Evolutionary conservation across 2,329 filamentous ascomycete species (phyloP), one percentile per base, ranked within the genome.

Genomic region (Beauveria scarabaeidicola): DNA sequence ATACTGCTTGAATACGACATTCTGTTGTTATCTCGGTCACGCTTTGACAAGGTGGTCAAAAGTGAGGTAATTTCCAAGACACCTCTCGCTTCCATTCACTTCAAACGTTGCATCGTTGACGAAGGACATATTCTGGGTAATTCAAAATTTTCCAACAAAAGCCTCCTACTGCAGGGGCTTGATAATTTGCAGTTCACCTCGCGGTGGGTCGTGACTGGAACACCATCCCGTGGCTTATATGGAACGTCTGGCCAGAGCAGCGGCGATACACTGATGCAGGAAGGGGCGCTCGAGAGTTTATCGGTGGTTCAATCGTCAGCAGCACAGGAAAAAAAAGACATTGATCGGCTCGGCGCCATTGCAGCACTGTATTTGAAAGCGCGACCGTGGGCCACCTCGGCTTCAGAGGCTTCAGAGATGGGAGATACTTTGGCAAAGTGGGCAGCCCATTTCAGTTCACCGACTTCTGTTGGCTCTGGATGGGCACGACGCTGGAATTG

Each of bases 181-280:
- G 79, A 85, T 19, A 69, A 70, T 13, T 70, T 88, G n/a, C 74
- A 79, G 11, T 75, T 91, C 17, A 86, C 91, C 51, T 83, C 90
- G 19, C 84, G 89, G 10, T 97, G 93, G 93, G 84, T 96, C 4
- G 88, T 96, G 0, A 95, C 90, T 1, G 93, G 93, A 59, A 97
- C 93, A 0, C 93, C 93, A 2, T 91, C 91, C 0, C 87, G 86
- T 63, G 90, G 91, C 10, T 76, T 97, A 0, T 90, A 91, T 59
- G 91, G 92, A 0, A 4, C 50, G 11, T 36, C 32, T 36, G 5
- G 32, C 32, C 32, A 36, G 11, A 36, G 11, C 11, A 36, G 32
- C 32, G 32, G 32, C 5, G 32, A 36, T 36, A 36, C 11, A 36
- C 32, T 36, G 32, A 1, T 36, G 11, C 32, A 36, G 13, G 10